These are phyloP conservation scores for Dimocarpus longan DNA, from an alignment of 345 rosid species.

Conservation along the genomic window DNA sequence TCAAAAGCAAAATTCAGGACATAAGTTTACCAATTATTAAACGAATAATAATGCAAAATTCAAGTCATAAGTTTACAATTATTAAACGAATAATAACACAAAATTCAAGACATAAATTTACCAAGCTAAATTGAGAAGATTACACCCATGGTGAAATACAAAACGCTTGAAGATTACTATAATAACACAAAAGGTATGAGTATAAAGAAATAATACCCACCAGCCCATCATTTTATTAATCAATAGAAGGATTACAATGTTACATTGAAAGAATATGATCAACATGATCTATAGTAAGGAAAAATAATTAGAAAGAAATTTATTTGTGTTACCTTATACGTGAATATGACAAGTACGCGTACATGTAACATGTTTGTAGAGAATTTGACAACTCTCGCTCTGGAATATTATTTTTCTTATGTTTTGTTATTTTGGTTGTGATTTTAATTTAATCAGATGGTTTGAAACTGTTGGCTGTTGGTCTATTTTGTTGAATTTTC, in stretches of 20 bases:
- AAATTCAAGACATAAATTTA: slow-evolving; percentile 46
- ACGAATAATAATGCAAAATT: too few relatives aligned
- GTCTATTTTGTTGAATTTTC: slow-evolving; percentile 1
- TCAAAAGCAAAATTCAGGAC: background rate
- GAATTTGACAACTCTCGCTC: background rate
- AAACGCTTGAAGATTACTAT: too few relatives aligned
- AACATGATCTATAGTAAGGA: background rate
- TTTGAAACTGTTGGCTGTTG: background rate
- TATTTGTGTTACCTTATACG: background rate
- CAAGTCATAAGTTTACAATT: slow-evolving; percentile 45
- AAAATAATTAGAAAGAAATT: background rate
- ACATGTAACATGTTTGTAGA: too few relatives aligned
- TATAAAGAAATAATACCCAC: too few relatives aligned
- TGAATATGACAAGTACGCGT: background rate
- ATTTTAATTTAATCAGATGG: background rate
- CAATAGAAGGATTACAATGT: too few relatives aligned
- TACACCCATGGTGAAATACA: too few relatives aligned
- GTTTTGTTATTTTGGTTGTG: background rate
- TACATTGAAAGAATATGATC: too few relatives aligned
- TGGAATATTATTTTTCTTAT: background rate
- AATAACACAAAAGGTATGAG: too few relatives aligned
- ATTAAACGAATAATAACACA: too few relatives aligned
- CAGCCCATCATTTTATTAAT: too few relatives aligned
- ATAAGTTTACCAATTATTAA: too few relatives aligned
- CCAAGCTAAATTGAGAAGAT: too few relatives aligned